Base-by-base conservation (phyloP, 371 early-diverging fungal genomes). In the Mortierella sp. region DNA sequence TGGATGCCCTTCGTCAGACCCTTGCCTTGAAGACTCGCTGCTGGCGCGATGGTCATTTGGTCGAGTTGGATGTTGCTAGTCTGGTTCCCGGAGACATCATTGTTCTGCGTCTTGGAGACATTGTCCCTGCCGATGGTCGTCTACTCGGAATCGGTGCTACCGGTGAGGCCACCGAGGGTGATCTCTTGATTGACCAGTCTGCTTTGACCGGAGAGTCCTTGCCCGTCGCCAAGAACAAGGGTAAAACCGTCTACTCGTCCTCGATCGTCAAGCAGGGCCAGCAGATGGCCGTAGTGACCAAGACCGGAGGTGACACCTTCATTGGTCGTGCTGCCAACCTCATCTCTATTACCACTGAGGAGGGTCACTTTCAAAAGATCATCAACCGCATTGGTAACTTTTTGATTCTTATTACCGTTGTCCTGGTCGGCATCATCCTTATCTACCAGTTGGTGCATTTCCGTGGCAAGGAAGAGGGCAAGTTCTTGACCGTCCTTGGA, bases 151-250 rank as follows among this genome's bases (percentile, higher is more conserved):
- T 98, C 73, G 95, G 94, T 77, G 95, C 94, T 50, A 95, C 94
- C 24, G 97, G 97, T 68, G 96, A 95, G 80, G 91, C 90, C 10
- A 91, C 95, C 24, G 96, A 95, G 73, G 93, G 92, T 47, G 90
- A 94, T 75, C 90, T 98, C 34, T 93, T 95, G 80, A 94, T 99
- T 74, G 99, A 99, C 90, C 98, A 99, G 90, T 95, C 98, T 70
- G 96, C 98, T 8, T 90, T 99, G 11, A 99, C 99, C 6, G 99
- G 96, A 74, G 99, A 99, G 91, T 96, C 97, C 11, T 89, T 97
- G 26, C 96, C 97, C 24, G 96, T 97, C 38, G 89, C 91, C 76
- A 97, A 97, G 90, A 92, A 91, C 76, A 94, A 94, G 85, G 96
- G 94, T 60, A 92, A 94, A 81, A 94, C 95, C 47, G 94, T 94